phyloP scores from a whole-genome alignment of 1,284 basidiomycete species.

The Schizophyllum commune region DNA sequence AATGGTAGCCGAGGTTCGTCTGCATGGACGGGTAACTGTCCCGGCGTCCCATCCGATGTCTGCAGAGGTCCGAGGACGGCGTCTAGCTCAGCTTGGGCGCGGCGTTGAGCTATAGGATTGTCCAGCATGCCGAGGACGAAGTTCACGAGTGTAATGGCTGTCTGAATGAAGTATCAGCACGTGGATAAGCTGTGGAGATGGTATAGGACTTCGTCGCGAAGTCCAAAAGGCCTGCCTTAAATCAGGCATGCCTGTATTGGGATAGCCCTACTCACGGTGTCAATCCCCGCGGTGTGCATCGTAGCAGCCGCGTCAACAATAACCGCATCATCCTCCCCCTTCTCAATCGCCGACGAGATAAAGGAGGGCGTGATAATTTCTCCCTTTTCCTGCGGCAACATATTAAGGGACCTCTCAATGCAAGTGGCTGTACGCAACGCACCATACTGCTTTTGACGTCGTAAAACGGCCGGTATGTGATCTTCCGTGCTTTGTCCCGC shows the following conservation, averaged over 20 bases:
- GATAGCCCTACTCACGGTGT: not conserved
- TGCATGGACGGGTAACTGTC: slow-evolving; percentile 15
- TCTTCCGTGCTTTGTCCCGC: slow-evolving; percentile 24
- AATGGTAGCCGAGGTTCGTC: slow-evolving; percentile 13
- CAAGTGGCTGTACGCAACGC: too few relatives aligned
- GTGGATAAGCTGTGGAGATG: too few relatives aligned
- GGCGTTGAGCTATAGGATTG: slow-evolving; percentile 16
- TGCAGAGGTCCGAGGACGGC: slow-evolving; percentile 7
- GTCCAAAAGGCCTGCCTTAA: too few relatives aligned
- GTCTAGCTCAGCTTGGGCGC: slow-evolving; percentile 20
- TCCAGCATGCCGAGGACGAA: slow-evolving; percentile 15
- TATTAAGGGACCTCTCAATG: too few relatives aligned
- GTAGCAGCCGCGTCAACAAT: slow-evolving; percentile 1
- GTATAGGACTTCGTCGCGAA: too few relatives aligned
- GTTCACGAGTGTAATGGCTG: not conserved
- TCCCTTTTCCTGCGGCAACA: too few relatives aligned
- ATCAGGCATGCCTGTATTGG: too few relatives aligned
- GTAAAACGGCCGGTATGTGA: too few relatives aligned
- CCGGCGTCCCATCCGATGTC: not conserved
- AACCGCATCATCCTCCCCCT: not conserved
- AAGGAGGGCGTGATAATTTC: too few relatives aligned
- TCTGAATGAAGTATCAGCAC: not conserved
- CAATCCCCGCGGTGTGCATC: not conserved
- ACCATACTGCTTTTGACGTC: too few relatives aligned
- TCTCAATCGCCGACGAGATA: too few relatives aligned